Evolutionary conservation across 2,329 filamentous ascomycete genomes (phyloP), one percentile per base, ranked within the genome.

Genomic region (Stachybotrys chartarum): DNA sequence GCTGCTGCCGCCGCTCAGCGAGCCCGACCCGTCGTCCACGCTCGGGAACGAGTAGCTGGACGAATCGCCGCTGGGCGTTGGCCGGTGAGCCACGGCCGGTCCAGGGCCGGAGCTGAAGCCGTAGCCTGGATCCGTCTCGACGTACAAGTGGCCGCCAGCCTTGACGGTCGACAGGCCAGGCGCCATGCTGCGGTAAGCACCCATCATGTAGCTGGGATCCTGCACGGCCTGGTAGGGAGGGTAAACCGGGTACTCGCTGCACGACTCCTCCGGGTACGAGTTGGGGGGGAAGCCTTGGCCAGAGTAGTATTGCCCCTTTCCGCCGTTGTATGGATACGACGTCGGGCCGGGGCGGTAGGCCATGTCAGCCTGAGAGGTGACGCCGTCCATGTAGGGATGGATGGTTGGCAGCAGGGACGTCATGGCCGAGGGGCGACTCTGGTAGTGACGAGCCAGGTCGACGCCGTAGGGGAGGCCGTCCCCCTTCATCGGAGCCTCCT

Each of bases 381-480:
- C 7, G 6, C 53, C 52, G 1, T 67, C 63, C 5, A 56, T 35
- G 35, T 65, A 65, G 18, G 59, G 56, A 30, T 49, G 24, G 47
- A 56, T n/a, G n/a, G 57, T 51, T 17, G 60, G 24, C 30, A 56
- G 51, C 3, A 60, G n/a, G 50, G 62, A 18, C 2, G 63, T 39
- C 0, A 60, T 55, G 14, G 58, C 58, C 7, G 59, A 55, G 8
- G 60, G 63, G 45, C 67, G 62, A 1, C 64, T 60, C 18, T 70
- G 66, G 16, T 64, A 65, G 32, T 66, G 66, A 31, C 69, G 65
- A 30, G 69, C 69, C 4, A 64, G 61, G 7, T 69, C 64, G 4
- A 70, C 32, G 52, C 60, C 66, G 61, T 72, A 72, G 10, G 48
- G 52, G 30, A 68, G 67, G 44, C 50, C 18, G 17, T 63, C 62